Percentiles rank a stretch among this genome's conserved stretches.
These are phyloP conservation scores for Bipolaris sorokiniana DNA, from an alignment of 2,329 filamentous ascomycete genomes.

Conservation along the genomic window DNA sequence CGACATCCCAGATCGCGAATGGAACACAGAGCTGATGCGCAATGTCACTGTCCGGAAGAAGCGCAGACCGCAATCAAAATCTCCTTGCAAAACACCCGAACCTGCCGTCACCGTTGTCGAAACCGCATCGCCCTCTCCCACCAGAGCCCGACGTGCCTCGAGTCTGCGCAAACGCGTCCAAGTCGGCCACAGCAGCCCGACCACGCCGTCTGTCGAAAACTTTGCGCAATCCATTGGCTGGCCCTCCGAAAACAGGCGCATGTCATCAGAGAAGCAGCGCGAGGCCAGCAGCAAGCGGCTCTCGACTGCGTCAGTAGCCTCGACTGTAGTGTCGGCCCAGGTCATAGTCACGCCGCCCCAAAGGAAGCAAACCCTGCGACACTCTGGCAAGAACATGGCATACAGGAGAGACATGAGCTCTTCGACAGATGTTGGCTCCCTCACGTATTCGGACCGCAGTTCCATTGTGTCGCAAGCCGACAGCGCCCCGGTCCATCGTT, in stretches of 20 bases:
- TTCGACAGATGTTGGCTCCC: slow-evolving; percentile 49
- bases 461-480: slow-evolving; percentile 50
- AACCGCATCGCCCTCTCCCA: slow-evolving; percentile 26
- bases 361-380: slow-evolving; percentile 56
- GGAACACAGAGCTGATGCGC: slow-evolving; percentile 50
- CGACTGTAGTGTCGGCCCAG: slow-evolving; percentile 62
- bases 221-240: slow-evolving; percentile 59
- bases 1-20: slow-evolving; percentile 45
- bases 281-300: slow-evolving; percentile 51
- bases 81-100: slow-evolving; percentile 21
- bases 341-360: slow-evolving; percentile 59
- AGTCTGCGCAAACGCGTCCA: slow-evolving; percentile 44
- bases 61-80: slow-evolving; percentile 34
- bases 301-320: slow-evolving; percentile 60
- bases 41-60: slow-evolving; percentile 51
- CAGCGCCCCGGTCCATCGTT: slow-evolving; percentile 54
- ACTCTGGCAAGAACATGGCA: slow-evolving; percentile 61
- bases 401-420: slow-evolving; percentile 52
- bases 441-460: slow-evolving; percentile 52
- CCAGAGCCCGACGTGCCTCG: slow-evolving; percentile 29
- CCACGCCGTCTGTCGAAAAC: slow-evolving; percentile 53
- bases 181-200: slow-evolving; percentile 41
- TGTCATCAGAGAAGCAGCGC: slow-evolving; percentile 26
- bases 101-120: slow-evolving; percentile 18
- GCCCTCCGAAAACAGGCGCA: slow-evolving; percentile 49